Percentiles rank a stretch among this genome's conserved stretches.
phyloP scores from a whole-genome alignment of 2,329 filamentous ascomycete species.

The Phialemonium atrogriseum region DNA sequence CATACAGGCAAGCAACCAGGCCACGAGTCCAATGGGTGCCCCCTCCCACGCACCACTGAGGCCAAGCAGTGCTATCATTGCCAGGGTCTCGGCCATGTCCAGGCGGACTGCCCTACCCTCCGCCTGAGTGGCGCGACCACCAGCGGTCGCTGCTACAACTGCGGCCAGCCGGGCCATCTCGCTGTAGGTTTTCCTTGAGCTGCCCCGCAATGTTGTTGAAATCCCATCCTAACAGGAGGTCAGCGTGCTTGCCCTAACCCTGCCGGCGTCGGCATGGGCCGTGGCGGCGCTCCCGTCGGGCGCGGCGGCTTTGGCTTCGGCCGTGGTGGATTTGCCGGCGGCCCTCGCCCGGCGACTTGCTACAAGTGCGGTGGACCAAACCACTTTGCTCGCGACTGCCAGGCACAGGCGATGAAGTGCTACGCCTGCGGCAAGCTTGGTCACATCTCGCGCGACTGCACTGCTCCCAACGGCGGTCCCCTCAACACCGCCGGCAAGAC shows the following conservation, averaged over 20 bases:
- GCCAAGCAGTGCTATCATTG: slow-evolving; percentile 99
- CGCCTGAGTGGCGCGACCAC: slow-evolving; percentile 77
- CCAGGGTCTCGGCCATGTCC: slow-evolving; percentile 95
- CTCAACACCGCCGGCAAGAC: slow-evolving; percentile 96
- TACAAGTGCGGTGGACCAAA: slow-evolving; percentile 81
- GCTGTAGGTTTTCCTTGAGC: slow-evolving; percentile 51
- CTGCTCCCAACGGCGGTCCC: slow-evolving; percentile 89
- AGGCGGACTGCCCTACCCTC: slow-evolving; percentile 96
- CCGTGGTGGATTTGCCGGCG: slow-evolving; percentile 68
- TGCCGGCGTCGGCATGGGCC: slow-evolving; percentile 51
- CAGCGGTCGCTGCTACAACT: slow-evolving; percentile 92
- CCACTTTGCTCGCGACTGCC: slow-evolving; percentile 97
- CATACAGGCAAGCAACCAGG: slow-evolving; percentile 69
- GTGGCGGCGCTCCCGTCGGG: slow-evolving; percentile 57
- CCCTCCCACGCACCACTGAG: slow-evolving; percentile 91
- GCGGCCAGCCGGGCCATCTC: slow-evolving; percentile 85
- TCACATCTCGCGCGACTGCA: slow-evolving; percentile 91
- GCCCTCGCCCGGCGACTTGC: slow-evolving; percentile 61
- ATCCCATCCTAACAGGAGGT: slow-evolving; percentile 7
- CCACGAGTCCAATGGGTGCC: slow-evolving; percentile 97
- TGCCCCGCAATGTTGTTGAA: too few relatives aligned
- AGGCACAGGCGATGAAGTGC: slow-evolving; percentile 98
- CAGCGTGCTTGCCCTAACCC: slow-evolving; percentile 79
- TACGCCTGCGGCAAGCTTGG: slow-evolving; percentile 94
- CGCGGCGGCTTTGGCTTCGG: slow-evolving; percentile 52